A percentile compares a stretch with the other conserved stretches of the same genome.
Evolutionary conservation across 2,329 filamentous ascomycete genomes (phyloP).

Genomic region (Pyrenophora seminiperda): DNA sequence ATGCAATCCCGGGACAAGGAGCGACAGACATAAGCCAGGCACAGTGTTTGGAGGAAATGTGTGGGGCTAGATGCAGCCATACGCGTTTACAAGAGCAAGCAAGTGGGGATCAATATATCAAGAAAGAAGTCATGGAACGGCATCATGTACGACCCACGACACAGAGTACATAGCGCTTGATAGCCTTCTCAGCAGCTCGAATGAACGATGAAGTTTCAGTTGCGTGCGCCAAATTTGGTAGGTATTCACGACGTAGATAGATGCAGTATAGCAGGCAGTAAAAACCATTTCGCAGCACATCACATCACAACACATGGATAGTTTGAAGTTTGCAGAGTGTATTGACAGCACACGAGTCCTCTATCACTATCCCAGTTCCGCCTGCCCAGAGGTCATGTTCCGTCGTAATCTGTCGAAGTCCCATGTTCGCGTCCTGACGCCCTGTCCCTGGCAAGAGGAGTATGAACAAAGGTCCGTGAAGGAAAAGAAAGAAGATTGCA

Average conservation of each 20-base stretch:
- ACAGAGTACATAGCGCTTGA: too few species aligned
- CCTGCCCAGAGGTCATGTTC: constrained; percentile 14
- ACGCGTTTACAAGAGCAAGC: too few species aligned
- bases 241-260: too few species aligned
- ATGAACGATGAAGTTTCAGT: background rate
- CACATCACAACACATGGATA: background rate
- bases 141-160: too few species aligned
- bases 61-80: too few species aligned
- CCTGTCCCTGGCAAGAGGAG: constrained; percentile 16
- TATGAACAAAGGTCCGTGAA: constrained; percentile 7
- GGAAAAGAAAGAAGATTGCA: constrained; percentile 4
- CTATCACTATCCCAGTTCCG: constrained; percentile 9
- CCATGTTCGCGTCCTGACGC: constrained; percentile 25
- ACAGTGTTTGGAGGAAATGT: too few species aligned
- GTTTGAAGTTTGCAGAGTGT: constrained; percentile 19
- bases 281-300: background rate
- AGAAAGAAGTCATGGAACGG: too few species aligned
- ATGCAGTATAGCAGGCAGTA: background rate
- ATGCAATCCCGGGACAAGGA: too few species aligned
- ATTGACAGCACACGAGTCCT: constrained; percentile 25
- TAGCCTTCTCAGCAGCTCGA: too few species aligned
- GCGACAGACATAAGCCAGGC: too few species aligned
- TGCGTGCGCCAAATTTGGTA: background rate
- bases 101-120: too few species aligned
- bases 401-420: constrained; percentile 17